Percentiles rank a stretch among this genome's conserved stretches.
Evolutionary conservation across 2,329 filamentous ascomycete species (phyloP).

Genomic region (Anthostomella pinea): DNA sequence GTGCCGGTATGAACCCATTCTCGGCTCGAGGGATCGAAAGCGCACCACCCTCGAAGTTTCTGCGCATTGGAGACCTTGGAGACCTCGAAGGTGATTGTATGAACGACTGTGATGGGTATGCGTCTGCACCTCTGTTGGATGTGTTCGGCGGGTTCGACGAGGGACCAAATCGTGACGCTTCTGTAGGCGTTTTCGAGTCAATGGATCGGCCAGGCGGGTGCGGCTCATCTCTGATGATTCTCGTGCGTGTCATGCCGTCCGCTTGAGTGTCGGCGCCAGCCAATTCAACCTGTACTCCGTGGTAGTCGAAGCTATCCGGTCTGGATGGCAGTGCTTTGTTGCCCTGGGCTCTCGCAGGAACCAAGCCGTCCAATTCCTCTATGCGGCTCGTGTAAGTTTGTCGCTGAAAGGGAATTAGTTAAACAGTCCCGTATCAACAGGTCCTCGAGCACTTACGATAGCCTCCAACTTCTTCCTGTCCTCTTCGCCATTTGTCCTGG

Average conservation of each 20-base stretch:
- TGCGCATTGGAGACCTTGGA: constrained; percentile 46
- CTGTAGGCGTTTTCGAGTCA: constrained; percentile 21
- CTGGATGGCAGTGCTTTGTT: constrained; percentile 75
- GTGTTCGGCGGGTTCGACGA: no score
- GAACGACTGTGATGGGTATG: constrained; percentile 47
- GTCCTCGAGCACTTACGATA: constrained; percentile 65
- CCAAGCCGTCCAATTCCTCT: constrained; percentile 75
- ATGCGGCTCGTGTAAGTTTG: constrained; percentile 89
- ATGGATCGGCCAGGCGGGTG: constrained; percentile 17
- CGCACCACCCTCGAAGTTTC: constrained; percentile 33
- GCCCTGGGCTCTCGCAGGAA: constrained; percentile 51
- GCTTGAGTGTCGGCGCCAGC: constrained; percentile 41
- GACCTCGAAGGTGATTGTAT: no score
- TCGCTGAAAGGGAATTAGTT: constrained; percentile 64
- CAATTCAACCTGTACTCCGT: constrained; percentile 33
- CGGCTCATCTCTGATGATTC: constrained; percentile 44
- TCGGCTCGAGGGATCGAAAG: constrained; percentile 47
- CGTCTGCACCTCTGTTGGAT: constrained; percentile 20
- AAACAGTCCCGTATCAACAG: no score
- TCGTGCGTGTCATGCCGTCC: constrained; percentile 48
- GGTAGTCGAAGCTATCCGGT: constrained; percentile 61
- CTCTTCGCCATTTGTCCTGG: constrained; percentile 78
- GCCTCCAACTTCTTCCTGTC: constrained; percentile 88
- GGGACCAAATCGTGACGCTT: constrained; percentile 24
- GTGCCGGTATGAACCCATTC: constrained; percentile 65